Evolutionary conservation across 108 stramenopile genomes (phyloP), one percentile per base, ranked within the genome.

Genomic region (Seminavis robusta): DNA sequence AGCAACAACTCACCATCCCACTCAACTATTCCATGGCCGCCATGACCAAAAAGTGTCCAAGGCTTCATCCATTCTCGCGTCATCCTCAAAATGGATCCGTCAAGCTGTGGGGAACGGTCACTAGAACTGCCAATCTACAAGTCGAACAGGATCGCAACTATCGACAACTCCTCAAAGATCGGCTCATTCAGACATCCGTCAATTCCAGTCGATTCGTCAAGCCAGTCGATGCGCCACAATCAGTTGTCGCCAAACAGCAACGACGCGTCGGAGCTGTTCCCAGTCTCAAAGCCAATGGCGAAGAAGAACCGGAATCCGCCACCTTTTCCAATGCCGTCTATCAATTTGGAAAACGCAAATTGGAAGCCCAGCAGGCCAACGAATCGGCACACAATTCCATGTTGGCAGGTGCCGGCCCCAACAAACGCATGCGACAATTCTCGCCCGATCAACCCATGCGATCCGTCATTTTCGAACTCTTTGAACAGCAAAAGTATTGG

Each of bases 191-290:
- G 37, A 58, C 80, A 0, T 63, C 79, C 25, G 83, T 87, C 24
- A 84, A 80, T 51, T 78, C 73, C 53, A 80, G 77, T 53, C 78
- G 89, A 33, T 90, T 79, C 62, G 89, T 90, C n/a, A 82, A 85
- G 52, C 85, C 85, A 1, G 82, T 85, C 8, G 81, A 84, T 30
- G 49, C 63, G 11, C 70, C 71, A 24, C 74, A 81, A 62, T 67
- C 81, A 46, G 53, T 72, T 45, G n/a, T 51, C 29, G 42, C 45
- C 21, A 63, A 57, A 29, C 43, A 44, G 16, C 47, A 34, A 16
- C 59, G 20, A 21, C 48, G 26, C 4, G n/a, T n/a, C n/a, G n/a
- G n/a, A n/a, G n/a, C n/a, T 11, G n/a, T 38, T 38, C n/a, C 1
- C 15, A 15, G 37, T 0, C n/a, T 38, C n/a, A 11, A 38, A 38